Percentiles rank a stretch among this genome's conserved stretches.
phyloP scores from a whole-genome alignment of 768 basidiomycete species.

The Kwoniella mangroviensis region DNA sequence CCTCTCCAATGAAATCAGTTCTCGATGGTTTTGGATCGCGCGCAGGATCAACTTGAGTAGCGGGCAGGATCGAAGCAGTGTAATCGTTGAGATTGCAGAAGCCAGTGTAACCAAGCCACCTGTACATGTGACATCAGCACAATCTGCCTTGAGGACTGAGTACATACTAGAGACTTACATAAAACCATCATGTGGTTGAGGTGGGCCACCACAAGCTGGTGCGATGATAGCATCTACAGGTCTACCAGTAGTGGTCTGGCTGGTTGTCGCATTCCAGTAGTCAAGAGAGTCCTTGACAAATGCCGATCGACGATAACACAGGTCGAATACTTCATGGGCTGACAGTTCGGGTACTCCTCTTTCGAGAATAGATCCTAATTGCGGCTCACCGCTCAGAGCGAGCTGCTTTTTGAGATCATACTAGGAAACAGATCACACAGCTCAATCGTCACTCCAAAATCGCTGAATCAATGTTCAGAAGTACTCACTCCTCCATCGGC shows the following conservation, averaged over 20 bases:
- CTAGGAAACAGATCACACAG: not conserved
- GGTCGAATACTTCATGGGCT: slow-evolving; percentile 71
- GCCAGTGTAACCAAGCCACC: slow-evolving; percentile 65
- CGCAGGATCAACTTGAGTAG: slow-evolving; percentile 65
- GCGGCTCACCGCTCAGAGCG: slow-evolving; percentile 32
- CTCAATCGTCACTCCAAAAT: no score
- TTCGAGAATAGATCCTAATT: slow-evolving; percentile 61
- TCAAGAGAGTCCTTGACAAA: slow-evolving; percentile 67
- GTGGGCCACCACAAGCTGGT: slow-evolving; percentile 67
- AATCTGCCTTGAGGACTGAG: not conserved
- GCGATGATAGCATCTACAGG: slow-evolving; percentile 77
- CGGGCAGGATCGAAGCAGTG: slow-evolving; percentile 68
- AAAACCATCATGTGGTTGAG: slow-evolving; percentile 69
- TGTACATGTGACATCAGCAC: slow-evolving; percentile 38
- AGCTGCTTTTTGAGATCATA: slow-evolving; percentile 21
- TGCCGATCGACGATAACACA: slow-evolving; percentile 64
- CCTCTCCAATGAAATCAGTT: slow-evolving; percentile 62
- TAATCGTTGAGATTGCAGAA: slow-evolving; percentile 75
- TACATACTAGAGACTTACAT: slow-evolving; percentile 59
- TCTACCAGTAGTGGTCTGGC: slow-evolving; percentile 68
- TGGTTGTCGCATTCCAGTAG: slow-evolving; percentile 66
- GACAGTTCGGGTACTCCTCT: slow-evolving; percentile 57
- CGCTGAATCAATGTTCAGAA: not conserved
- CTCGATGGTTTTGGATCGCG: slow-evolving; percentile 63
- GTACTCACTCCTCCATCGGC: slow-evolving; percentile 24